Conservation (phyloP, 2,329 filamentous ascomycete genomes). For the Fusarium clavum region DNA sequence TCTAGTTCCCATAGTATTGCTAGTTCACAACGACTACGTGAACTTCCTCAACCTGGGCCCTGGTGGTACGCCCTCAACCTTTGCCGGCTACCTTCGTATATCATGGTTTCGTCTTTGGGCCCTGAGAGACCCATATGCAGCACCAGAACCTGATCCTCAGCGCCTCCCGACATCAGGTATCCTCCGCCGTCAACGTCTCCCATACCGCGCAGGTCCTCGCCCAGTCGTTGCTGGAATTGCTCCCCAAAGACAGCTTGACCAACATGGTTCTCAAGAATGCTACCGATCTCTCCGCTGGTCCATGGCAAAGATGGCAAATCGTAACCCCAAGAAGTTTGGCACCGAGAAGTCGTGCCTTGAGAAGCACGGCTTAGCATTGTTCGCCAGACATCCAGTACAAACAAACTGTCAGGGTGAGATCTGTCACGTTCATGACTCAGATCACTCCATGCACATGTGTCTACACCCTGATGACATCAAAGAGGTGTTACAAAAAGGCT, state of each 20-base stretch:
- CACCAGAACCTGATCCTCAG: conserved; percentile 64
- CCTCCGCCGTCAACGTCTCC: conserved; percentile 64
- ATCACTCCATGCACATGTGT: conserved; percentile 82
- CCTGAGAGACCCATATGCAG: conserved; percentile 75
- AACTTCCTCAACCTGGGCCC: conserved; percentile 83
- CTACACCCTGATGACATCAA: conserved; percentile 83
- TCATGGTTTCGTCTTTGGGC: conserved; percentile 78
- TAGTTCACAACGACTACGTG: conserved; percentile 76
- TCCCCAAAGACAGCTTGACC: conserved; percentile 82
- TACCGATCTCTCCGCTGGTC: conserved; percentile 66
- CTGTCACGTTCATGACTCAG: conserved; percentile 81
- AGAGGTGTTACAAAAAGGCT: conserved; percentile 77
- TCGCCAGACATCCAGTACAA: conserved; percentile 73
- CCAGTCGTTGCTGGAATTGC: conserved; percentile 81
- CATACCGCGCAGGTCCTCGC: conserved; percentile 70
- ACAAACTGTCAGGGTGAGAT: conserved; percentile 83
- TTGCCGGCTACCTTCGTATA: conserved; percentile 78
- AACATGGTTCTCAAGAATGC: conserved; percentile 66
- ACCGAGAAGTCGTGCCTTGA: conserved; percentile 81
- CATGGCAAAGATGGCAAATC: conserved; percentile 63
- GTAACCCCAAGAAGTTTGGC: conserved; percentile 62
- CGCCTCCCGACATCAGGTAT: conserved; percentile 69
- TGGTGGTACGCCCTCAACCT: conserved; percentile 81
- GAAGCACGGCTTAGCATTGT: conserved; percentile 83
- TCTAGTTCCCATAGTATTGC: conserved; percentile 60